Evolutionary conservation across 257 asterid species (phyloP).

Genomic region (Linaria vulgaris): DNA sequence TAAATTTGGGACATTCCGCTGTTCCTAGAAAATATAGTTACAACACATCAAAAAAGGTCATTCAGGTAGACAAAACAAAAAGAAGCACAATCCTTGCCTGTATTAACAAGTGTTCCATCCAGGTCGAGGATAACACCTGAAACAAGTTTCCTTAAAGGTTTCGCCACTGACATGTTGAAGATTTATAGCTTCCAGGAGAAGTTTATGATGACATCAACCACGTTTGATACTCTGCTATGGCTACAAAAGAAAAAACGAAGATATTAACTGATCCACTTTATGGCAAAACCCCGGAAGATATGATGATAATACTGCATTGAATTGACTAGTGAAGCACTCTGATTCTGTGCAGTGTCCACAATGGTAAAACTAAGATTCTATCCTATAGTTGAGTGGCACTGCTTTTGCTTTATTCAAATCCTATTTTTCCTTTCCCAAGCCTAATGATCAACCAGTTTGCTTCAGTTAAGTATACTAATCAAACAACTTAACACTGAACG

Average conservation of each 20-base stretch:
- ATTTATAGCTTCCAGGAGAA: not conserved
- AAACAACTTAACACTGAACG: no score
- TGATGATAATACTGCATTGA: not conserved
- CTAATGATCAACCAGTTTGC: no score
- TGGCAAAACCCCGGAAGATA: not conserved
- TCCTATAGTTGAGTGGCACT: no score
- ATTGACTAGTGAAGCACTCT: not conserved
- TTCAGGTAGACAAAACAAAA: not conserved
- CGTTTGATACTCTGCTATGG: conserved; percentile 19
- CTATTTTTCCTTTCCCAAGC: no score
- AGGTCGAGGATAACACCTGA: conserved; percentile 81
- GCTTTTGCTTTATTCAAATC: no score
- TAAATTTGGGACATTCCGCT: conserved; percentile 13
- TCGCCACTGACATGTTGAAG: conserved; percentile 38
- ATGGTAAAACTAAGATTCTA: no score
- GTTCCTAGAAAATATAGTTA: conserved; percentile 5
- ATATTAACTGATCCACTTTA: not conserved
- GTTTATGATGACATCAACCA: conserved; percentile 18
- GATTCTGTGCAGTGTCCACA: no score
- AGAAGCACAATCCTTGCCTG: conserved; percentile 48
- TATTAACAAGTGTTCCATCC: conserved; percentile 91
- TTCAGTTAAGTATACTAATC: no score
- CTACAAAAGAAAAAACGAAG: not conserved
- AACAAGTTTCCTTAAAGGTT: conserved; percentile 56
- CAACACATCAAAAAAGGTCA: conserved; percentile 7